phyloP scores from a whole-genome alignment of 2,329 filamentous ascomycete genomes.

The Fusarium sp. region DNA sequence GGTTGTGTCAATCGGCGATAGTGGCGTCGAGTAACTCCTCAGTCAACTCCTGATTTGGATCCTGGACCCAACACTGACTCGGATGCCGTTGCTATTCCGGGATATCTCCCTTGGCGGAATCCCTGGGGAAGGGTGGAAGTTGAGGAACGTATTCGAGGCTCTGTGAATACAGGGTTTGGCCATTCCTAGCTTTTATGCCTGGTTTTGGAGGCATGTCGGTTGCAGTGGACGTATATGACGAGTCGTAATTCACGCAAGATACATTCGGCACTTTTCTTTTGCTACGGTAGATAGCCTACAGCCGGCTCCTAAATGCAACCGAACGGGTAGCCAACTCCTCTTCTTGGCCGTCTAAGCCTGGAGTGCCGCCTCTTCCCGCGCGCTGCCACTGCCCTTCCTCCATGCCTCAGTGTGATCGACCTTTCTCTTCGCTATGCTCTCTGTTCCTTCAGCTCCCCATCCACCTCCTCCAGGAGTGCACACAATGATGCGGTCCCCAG shows the following conservation, averaged over 20 bases:
- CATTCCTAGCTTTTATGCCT: background rate
- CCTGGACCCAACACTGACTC: background rate
- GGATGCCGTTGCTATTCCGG: background rate
- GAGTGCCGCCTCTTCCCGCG: conserved; percentile 68
- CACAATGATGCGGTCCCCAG: conserved; percentile 82
- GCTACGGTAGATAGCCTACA: background rate
- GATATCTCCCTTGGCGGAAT: background rate
- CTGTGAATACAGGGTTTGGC: background rate
- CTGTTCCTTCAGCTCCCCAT: conserved; percentile 73
- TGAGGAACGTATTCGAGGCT: background rate
- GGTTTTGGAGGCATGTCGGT: background rate
- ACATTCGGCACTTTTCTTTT: background rate
- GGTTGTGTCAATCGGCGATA: background rate
- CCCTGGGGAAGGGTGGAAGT: background rate
- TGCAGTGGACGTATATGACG: background rate
- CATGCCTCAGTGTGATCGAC: conserved; percentile 67
- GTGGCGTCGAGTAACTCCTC: background rate
- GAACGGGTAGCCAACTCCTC: background rate
- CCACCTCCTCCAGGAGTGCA: conserved; percentile 83
- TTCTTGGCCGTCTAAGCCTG: conserved; percentile 57
- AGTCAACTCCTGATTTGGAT: background rate
- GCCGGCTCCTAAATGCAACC: background rate
- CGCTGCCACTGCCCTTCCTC: conserved; percentile 68
- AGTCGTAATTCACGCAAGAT: background rate
- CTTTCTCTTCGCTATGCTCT: conserved; percentile 61